These are phyloP conservation scores for Ceriops tagal DNA, from an alignment of 345 rosid species.

Conservation along the genomic window DNA sequence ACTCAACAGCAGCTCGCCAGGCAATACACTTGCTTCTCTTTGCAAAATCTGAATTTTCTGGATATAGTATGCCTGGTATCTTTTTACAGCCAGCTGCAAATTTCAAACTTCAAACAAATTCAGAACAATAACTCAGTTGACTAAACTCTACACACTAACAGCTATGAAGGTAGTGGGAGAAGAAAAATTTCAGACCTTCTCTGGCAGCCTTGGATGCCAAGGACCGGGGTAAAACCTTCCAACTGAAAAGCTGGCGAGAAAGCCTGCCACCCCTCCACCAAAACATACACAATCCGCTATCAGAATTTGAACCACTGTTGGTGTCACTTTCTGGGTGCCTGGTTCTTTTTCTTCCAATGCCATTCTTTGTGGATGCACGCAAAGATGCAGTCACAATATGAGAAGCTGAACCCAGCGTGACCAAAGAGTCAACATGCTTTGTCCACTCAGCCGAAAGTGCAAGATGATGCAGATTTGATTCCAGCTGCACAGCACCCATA, in stretches of 20 bases:
- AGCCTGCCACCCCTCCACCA: constrained; percentile 98
- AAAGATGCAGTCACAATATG: constrained; percentile 57
- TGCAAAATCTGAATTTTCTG: constrained; percentile 78
- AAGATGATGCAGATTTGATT: constrained; percentile 66
- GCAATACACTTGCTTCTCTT: constrained; percentile 74
- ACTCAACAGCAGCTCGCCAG: constrained; percentile 94
- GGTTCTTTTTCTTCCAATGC: constrained; percentile 59
- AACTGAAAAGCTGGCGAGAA: constrained; percentile 70
- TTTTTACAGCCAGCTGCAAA: constrained; percentile 73
- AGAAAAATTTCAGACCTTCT: constrained; percentile 61
- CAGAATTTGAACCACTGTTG: constrained; percentile 48
- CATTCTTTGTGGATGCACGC: constrained; percentile 58
- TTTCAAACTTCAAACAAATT: constrained; percentile 41
- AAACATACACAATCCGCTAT: constrained; percentile 60
- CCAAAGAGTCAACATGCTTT: constrained; percentile 64
- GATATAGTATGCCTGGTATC: constrained; percentile 73
- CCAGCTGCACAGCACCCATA: constrained; percentile 55
- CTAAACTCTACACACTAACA: constrained; percentile 17
- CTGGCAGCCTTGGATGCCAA: constrained; percentile 81
- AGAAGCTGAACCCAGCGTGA: constrained; percentile 66
- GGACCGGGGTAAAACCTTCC: constrained; percentile 73
- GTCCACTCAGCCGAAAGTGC: constrained; percentile 81
- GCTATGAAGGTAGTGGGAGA: constrained; percentile 3
- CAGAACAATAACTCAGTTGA: constrained; percentile 32
- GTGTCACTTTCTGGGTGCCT: constrained; percentile 43